phyloP scores from a whole-genome alignment of 352 stramenopile genomes.

The Globisporangium viniferum region DNA sequence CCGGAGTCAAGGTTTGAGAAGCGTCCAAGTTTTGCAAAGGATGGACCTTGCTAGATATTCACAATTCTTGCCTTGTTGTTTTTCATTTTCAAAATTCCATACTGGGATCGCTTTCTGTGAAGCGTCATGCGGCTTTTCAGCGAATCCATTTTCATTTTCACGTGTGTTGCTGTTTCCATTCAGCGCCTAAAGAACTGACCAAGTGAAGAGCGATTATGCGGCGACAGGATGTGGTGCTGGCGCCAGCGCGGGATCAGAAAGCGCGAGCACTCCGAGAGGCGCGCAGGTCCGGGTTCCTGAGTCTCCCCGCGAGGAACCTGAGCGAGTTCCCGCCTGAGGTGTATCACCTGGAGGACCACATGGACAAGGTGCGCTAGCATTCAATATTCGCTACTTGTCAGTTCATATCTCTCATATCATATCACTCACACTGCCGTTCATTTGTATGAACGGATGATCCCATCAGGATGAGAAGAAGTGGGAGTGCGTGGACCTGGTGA shows the following conservation, averaged over 20 bases:
- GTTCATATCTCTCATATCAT: background rate
- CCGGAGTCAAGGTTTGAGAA: background rate
- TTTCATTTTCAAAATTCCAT: background rate
- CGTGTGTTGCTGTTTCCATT: background rate
- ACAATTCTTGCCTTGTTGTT: background rate
- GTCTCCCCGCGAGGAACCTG: constrained; percentile 50
- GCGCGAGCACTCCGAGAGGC: constrained; percentile 61
- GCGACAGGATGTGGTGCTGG: constrained; percentile 51
- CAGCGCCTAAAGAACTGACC: background rate
- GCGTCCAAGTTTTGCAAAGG: background rate
- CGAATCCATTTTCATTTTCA: background rate
- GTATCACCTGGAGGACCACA: constrained; percentile 74
- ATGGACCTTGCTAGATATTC: background rate
- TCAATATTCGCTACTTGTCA: background rate
- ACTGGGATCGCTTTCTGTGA: background rate
- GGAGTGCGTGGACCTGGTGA: constrained; percentile 80
- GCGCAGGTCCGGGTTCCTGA: constrained; percentile 56
- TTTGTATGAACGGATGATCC: background rate
- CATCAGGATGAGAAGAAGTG: constrained; percentile 76
- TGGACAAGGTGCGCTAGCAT: constrained; percentile 49
- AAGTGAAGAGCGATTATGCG: constrained; percentile 14
- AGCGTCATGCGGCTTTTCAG: background rate
- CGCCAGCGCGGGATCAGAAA: constrained; percentile 50
- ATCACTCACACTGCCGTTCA: background rate
- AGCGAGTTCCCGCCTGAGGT: constrained; percentile 61